These are phyloP conservation scores for Sechiopsis laciniata DNA, from an alignment of 306 rosid genomes.

Conservation along the genomic window DNA sequence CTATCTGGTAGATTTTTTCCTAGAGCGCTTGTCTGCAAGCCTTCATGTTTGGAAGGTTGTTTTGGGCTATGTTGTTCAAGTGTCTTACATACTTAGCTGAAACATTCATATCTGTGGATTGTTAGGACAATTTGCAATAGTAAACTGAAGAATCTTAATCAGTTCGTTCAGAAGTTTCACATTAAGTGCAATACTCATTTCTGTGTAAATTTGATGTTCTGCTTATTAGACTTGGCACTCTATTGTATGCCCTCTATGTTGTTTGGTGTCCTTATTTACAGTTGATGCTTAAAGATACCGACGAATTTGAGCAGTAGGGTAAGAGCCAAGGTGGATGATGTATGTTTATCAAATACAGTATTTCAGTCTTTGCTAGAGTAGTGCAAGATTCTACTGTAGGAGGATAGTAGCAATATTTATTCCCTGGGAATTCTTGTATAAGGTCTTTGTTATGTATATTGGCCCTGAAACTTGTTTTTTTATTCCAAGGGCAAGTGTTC, in stretches of 20 bases:
- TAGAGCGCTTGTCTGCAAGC: neutral
- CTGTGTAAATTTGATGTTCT: neutral
- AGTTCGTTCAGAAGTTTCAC: constrained; percentile 22
- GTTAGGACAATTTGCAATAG: constrained; percentile 7
- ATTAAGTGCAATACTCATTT: neutral
- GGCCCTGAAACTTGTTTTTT: neutral
- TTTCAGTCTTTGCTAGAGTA: neutral
- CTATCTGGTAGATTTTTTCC: neutral
- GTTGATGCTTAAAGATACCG: neutral
- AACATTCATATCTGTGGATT: constrained; percentile 18
- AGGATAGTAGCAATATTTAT: neutral
- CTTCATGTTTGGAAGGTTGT: constrained; percentile 13
- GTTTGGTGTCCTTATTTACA: neutral
- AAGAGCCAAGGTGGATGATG: neutral
- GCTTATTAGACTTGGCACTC: neutral
- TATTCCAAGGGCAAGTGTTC: neutral
- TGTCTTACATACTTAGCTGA: constrained; percentile 21
- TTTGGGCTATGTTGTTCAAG: constrained; percentile 22
- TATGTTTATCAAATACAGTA: neutral
- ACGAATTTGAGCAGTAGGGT: neutral
- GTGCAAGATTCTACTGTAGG: neutral
- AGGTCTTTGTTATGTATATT: neutral
- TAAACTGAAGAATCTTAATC: constrained; percentile 20
- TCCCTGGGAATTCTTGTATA: neutral
- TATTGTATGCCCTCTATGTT: constrained; percentile 6